Evolutionary conservation across 345 rosid genomes (phyloP), one percentile per base, ranked within the genome.

Genomic region (Streptanthus diversifolius): DNA sequence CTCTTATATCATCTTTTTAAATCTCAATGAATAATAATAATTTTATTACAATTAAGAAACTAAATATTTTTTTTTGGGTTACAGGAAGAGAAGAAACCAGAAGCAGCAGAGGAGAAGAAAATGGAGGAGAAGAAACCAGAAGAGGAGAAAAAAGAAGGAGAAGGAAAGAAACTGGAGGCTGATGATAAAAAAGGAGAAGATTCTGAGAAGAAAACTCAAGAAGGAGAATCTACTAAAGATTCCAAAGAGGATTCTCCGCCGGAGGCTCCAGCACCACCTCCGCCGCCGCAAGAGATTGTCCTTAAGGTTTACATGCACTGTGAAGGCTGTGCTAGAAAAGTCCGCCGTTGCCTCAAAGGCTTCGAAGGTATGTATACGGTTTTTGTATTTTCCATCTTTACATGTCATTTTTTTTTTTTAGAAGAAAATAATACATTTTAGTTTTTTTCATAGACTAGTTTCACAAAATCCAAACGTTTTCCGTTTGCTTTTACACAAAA

Each of bases 261-360:
- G 5, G 79, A 49, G 47, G 56, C 68, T 51, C 82, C 90, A 5
- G 70, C 86, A 5, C 82, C 89, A 2, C 87, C 92, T 3, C 88
- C 95, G 8, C 88, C 90, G 10, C 87, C 92, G 0, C 88, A 74
- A 55, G 99, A 95, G 68, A 82, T 92, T 9, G 72, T 95, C 14
- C 82, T 95, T 36, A 86, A 80, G 68, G 98, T 92, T 9, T 90
- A 81, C 91, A 95, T 95, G 98, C 99, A 95, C 85, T 95, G 99
- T 64, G 98, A 95, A 82, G 99, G 98, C 11, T 95, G 99, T 67
- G 98, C 99, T 53, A 86, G 93, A 24, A 95, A 95, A 82, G 90
- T 95, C 57, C 96, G 90, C 24, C 80, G 92, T 25, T 80, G 91
- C 39, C 93, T 95, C 54, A 90, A 75, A 67, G 92, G 95, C 71